These are phyloP conservation scores for Malania oleifera DNA, from an alignment of 164 flowering plant genomes.

Conservation along the genomic window DNA sequence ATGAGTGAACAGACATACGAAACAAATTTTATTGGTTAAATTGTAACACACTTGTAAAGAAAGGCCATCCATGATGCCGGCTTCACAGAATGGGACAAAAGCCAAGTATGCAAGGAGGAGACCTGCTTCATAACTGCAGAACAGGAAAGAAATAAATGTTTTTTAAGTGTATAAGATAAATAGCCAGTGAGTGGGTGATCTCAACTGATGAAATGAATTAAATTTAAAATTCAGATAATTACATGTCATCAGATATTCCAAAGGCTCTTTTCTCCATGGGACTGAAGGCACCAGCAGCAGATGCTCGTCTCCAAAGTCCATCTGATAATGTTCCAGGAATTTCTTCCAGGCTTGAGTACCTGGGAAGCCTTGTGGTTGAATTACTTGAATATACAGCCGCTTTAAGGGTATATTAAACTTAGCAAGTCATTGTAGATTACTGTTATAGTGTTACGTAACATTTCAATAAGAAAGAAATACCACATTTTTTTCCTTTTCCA, in stretches of 20 bases:
- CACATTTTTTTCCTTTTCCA: no score
- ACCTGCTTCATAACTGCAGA: constrained; percentile 85
- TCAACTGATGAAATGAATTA: background rate
- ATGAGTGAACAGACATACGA: background rate
- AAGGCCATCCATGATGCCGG: constrained; percentile 75
- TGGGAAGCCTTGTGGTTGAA: constrained; percentile 17
- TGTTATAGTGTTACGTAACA: background rate
- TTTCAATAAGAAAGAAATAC: background rate
- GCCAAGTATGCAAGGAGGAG: constrained; percentile 86
- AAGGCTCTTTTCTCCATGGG: constrained; percentile 74
- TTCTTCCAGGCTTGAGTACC: constrained; percentile 54
- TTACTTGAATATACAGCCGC: background rate
- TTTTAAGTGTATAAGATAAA: background rate
- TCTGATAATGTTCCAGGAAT: constrained; percentile 47
- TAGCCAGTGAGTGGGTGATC: constrained; percentile 1
- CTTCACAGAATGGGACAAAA: constrained; percentile 93
- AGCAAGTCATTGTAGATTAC: background rate
- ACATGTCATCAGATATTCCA: constrained; percentile 97
- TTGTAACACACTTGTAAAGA: constrained; percentile 69
- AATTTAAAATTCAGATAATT: constrained; percentile 8
- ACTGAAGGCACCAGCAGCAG: constrained; percentile 69
- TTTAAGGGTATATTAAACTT: background rate
- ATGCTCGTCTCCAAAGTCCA: constrained; percentile 87
- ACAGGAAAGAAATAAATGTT: background rate
- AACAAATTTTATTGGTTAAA: background rate